Percentiles rank a stretch among this genome's conserved stretches.
These are phyloP conservation scores for Claviceps africana DNA, from an alignment of 2,329 filamentous ascomycete species.

Conservation along the genomic window DNA sequence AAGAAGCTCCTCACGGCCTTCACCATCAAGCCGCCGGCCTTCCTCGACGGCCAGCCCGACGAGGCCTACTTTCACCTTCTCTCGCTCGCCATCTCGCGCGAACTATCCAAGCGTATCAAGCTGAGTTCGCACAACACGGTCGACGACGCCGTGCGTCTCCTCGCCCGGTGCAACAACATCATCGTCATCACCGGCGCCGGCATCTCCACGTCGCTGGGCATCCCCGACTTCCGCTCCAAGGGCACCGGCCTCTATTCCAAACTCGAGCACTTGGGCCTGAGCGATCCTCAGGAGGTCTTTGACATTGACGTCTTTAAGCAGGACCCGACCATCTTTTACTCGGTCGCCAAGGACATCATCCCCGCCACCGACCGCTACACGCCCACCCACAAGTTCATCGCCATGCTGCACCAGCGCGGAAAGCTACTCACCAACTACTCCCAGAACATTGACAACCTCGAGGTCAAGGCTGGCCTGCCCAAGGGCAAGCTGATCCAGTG, in stretches of 20 bases:
- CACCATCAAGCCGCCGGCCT: constrained; percentile 57
- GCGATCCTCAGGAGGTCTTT: constrained; percentile 89
- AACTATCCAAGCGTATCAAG: constrained; percentile 71
- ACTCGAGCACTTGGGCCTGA: constrained; percentile 60
- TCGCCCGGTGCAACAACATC: constrained; percentile 66
- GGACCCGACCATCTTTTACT: constrained; percentile 83
- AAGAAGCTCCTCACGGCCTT: constrained; percentile 82
- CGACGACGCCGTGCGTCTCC: constrained; percentile 69
- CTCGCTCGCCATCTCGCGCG: constrained; percentile 62
- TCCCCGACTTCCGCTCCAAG: constrained; percentile 92
- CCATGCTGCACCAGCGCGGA: constrained; percentile 69
- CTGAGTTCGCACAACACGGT: constrained; percentile 68
- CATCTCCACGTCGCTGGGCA: constrained; percentile 91
- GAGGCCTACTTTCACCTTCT: constrained; percentile 63
- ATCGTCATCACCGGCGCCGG: constrained; percentile 90
- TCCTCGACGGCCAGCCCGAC: constrained; percentile 54
- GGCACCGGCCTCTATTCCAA: constrained; percentile 84
- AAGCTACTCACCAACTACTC: constrained; percentile 96
- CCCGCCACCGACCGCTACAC: constrained; percentile 69
- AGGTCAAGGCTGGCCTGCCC: constrained; percentile 70
- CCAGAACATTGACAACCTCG: constrained; percentile 96
- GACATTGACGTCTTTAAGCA: constrained; percentile 77
- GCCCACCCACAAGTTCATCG: constrained; percentile 89
- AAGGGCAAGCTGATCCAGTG: constrained; percentile 83
- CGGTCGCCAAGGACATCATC: constrained; percentile 78